phyloP scores from a whole-genome alignment of 2,329 filamentous ascomycete genomes.

The Neurospora sp. region DNA sequence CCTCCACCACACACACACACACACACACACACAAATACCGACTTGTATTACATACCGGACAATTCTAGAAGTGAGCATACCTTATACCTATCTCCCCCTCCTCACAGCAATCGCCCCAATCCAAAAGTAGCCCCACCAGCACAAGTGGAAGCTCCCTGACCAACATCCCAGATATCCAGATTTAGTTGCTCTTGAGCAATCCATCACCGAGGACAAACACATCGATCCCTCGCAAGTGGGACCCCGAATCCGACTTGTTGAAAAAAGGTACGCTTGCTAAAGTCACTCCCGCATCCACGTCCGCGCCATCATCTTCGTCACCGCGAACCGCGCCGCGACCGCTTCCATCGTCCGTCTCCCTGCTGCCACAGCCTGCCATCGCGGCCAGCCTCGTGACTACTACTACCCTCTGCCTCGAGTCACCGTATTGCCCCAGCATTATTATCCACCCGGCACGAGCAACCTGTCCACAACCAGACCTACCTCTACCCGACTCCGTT shows the following conservation, averaged over 20 bases:
- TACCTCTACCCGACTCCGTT: background rate
- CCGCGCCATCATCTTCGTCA: background rate
- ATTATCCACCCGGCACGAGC: background rate
- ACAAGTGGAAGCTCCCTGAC: conserved; percentile 52
- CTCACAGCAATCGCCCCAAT: conserved; percentile 31
- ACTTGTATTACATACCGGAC: background rate
- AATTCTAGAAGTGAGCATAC: background rate
- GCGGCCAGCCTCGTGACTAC: background rate
- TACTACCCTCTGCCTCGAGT: background rate
- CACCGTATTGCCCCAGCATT: background rate
- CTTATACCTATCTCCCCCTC: background rate
- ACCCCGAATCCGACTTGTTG: conserved; percentile 82
- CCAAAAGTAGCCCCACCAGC: conserved; percentile 46
- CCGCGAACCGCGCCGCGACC: background rate
- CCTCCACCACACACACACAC: background rate
- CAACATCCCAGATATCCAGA: conserved; percentile 91
- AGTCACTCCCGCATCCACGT: conserved; percentile 1
- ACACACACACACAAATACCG: background rate
- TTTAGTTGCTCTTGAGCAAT: conserved; percentile 82
- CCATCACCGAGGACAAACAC: conserved; percentile 89
- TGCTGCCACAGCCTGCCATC: background rate
- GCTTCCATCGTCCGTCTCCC: background rate
- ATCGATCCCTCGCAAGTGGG: conserved; percentile 73
- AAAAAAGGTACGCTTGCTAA: conserved; percentile 57
- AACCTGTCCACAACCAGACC: background rate